Percentiles rank a stretch among this genome's conserved stretches.
Conservation (phyloP, 1,284 basidiomycete species). For the Melanopsichium pennsylvanicum region DNA sequence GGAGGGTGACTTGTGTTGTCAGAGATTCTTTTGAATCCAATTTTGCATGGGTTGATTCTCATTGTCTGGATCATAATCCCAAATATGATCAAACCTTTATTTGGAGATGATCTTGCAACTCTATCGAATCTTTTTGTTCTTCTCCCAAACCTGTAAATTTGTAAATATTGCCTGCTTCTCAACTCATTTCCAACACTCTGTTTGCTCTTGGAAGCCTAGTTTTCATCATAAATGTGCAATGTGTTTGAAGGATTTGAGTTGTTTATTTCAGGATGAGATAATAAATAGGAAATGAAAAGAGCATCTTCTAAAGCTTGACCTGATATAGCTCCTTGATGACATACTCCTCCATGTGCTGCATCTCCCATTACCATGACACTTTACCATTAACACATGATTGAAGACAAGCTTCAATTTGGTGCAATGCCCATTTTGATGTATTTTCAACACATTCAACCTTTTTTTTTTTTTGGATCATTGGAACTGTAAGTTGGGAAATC, state of each 20-base stretch:
- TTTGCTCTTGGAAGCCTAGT: constrained; percentile 55
- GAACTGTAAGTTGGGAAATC: constrained; percentile 70
- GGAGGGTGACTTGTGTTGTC: background rate
- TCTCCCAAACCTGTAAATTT: too few relatives aligned
- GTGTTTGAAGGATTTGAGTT: constrained; percentile 70
- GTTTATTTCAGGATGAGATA: constrained; percentile 69
- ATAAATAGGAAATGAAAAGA: constrained; percentile 70
- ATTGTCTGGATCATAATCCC: constrained; percentile 38
- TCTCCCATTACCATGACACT: constrained; percentile 73
- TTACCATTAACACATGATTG: constrained; percentile 69
- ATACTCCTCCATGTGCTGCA: constrained; percentile 73
- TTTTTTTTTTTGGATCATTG: constrained; percentile 68
- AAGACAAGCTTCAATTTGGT: constrained; percentile 70
- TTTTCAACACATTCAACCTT: constrained; percentile 69
- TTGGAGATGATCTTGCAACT: constrained; percentile 25
- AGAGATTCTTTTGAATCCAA: constrained; percentile 22
- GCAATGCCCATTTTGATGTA: constrained; percentile 73
- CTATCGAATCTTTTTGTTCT: too few relatives aligned
- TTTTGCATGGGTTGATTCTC: constrained; percentile 17
- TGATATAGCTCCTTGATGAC: constrained; percentile 74
- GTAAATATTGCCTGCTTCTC: constrained; percentile 50
- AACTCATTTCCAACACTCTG: constrained; percentile 47
- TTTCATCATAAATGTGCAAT: constrained; percentile 46
- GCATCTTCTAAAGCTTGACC: constrained; percentile 75
- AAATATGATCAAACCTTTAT: constrained; percentile 30